Evolutionary conservation across 2,329 filamentous ascomycete genomes (phyloP).

Genomic region (Nannizzia gypsea): DNA sequence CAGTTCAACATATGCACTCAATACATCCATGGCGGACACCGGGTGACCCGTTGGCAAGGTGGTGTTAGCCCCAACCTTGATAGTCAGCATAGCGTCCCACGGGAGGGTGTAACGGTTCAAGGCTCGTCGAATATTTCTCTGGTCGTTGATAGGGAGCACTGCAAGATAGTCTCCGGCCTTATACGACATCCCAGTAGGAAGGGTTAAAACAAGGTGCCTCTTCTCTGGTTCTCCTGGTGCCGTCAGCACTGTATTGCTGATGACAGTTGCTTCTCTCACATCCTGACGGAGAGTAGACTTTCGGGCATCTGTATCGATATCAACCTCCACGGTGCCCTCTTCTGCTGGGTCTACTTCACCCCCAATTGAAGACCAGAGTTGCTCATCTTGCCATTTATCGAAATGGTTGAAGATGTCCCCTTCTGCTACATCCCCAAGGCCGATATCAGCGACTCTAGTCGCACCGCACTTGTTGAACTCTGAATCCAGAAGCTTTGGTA

Average conservation of each 20-base stretch:
- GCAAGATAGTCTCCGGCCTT: background rate
- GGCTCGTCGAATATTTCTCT: background rate
- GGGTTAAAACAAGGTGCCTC: background rate
- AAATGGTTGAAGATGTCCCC: constrained; percentile 3
- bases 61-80: background rate
- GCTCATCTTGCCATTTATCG: constrained; percentile 2
- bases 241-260: background rate
- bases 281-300: background rate
- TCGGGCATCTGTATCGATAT: background rate
- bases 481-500: background rate
- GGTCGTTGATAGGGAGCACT: background rate
- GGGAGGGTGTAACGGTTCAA: background rate
- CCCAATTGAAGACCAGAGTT: background rate
- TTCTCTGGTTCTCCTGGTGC: background rate
- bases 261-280: background rate
- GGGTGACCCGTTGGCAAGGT: background rate
- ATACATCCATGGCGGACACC: background rate
- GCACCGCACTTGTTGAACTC: background rate
- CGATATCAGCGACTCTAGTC: background rate
- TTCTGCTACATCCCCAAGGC: background rate
- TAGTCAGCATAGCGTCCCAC: background rate
- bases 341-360: background rate
- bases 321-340: background rate
- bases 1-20: constrained; percentile 1
- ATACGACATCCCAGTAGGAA: background rate